Base-by-base conservation (phyloP, 192 early-diverging fungal genomes). In the Chytriomyces sp. region DNA sequence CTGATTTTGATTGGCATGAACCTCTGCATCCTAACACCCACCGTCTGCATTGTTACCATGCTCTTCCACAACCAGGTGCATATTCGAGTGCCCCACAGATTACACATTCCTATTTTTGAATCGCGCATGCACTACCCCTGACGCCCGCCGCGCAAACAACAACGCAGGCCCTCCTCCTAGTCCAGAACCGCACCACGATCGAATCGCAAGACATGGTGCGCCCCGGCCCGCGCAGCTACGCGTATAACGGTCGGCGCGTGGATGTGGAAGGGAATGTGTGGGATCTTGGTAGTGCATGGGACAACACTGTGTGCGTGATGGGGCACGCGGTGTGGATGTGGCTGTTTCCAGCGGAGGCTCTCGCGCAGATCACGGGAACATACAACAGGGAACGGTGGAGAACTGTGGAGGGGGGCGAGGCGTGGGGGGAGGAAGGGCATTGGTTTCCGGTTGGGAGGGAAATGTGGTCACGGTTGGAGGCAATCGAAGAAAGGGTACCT, bases 171-270 rank as follows among this genome's bases (percentile, higher is more conserved):
- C 39, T 44, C 14, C 28, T 64, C 7, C 40, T 64, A n/a, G 17
- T 64, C 3, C 25, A n/a, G n/a, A 71, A 71, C 37, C 19, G 41
- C 26, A 71, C 69, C 22, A 71, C 69, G 14, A 71, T 71, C 26
- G 69, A 71, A 22, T 30, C n/a, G 19, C 10, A 59, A n/a, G 28
- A 71, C 8, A 14, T 38, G 31, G 30, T 8, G 6, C 8, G 25
- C n/a, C 19, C 5, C 4, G n/a, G n/a, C n/a, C n/a, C n/a, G n/a
- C 10, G 38, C 8, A 38, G 37, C 5, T 57, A 19, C 39, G 14
- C 26, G 10, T 64, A 64, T 64, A 12, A 22, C n/a, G 55, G 56
- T 17, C 31, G 57, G 30, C 33, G 31, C 57, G 37, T 71, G 26
- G 57, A 71, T 31, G 10, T 44, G 7, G 10, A 2, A 17, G 12